A percentile compares a stretch with the other conserved stretches of the same genome.
phyloP scores from a whole-genome alignment of 2,329 filamentous ascomycete genomes.

The Huntiella decipiens region DNA sequence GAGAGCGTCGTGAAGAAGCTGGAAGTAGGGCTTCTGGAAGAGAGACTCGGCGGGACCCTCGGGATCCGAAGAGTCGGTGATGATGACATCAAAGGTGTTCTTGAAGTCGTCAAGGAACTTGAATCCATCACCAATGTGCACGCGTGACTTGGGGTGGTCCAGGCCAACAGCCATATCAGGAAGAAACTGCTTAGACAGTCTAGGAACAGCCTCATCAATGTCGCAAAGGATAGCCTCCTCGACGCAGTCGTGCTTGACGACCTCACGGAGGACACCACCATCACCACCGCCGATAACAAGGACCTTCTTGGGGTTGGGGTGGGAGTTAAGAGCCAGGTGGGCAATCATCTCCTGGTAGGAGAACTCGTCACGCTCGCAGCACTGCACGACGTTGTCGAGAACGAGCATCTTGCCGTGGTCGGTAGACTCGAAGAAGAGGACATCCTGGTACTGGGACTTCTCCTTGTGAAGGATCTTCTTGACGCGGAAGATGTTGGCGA shows the following conservation, averaged over 20 bases:
- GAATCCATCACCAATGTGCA: constrained; percentile 92
- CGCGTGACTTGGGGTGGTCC: constrained; percentile 81
- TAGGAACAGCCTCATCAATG: constrained; percentile 97
- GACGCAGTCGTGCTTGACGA: constrained; percentile 95
- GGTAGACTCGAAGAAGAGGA: constrained; percentile 95
- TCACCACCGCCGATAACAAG: constrained; percentile 96
- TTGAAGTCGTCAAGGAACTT: constrained; percentile 95
- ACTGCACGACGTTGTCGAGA: constrained; percentile 97
- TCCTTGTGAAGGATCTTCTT: constrained; percentile 97
- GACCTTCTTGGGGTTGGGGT: constrained; percentile 96
- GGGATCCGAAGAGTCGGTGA: constrained; percentile 95
- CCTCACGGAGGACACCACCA: constrained; percentile 90
- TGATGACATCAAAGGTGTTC: constrained; percentile 97
- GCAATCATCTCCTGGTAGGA: constrained; percentile 99
- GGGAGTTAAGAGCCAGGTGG: constrained; percentile 93
- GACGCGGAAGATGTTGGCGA: constrained; percentile 96
- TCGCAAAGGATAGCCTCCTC: constrained; percentile 95
- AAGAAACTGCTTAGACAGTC: constrained; percentile 94
- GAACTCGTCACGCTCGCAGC: constrained; percentile 97
- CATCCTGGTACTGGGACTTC: constrained; percentile 98
- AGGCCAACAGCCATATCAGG: constrained; percentile 86
- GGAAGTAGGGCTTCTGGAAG: constrained; percentile 98
- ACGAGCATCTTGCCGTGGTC: constrained; percentile 93
- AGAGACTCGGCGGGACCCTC: constrained; percentile 90
- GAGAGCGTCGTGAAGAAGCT: constrained; percentile 77